These are phyloP conservation scores for Pholiota microspora DNA, from an alignment of 768 basidiomycete species.

Conservation along the genomic window DNA sequence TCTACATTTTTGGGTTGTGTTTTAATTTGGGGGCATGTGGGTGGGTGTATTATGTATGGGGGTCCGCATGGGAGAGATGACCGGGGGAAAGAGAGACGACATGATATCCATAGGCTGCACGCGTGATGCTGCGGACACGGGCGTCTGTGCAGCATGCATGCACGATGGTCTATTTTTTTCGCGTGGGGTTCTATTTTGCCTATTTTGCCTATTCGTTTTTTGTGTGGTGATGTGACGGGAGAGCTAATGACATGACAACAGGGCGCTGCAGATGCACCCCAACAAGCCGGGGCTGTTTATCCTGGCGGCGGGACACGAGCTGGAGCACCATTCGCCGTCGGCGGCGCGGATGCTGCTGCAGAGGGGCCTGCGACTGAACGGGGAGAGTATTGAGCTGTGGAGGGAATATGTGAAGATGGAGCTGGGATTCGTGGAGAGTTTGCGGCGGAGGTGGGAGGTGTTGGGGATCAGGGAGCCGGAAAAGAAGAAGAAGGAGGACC, in stretches of 20 bases:
- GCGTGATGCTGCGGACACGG: neutral
- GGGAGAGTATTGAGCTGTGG: conserved; percentile 77
- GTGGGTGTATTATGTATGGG: no score
- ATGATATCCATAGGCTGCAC: neutral
- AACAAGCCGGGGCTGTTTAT: conserved; percentile 77
- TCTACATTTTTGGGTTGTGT: no score
- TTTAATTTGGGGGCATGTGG: neutral
- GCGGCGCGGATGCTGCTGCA: conserved; percentile 82
- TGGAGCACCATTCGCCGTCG: conserved; percentile 66
- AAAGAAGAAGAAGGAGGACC: conserved; percentile 27
- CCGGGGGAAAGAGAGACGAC: neutral
- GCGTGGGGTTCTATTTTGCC: neutral
- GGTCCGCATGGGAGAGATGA: neutral
- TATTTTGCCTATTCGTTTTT: neutral
- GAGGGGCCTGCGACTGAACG: conserved; percentile 79
- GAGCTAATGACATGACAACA: conserved; percentile 26
- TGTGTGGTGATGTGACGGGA: neutral
- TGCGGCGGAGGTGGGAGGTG: conserved; percentile 76
- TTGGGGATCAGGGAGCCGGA: conserved; percentile 57
- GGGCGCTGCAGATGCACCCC: conserved; percentile 87
- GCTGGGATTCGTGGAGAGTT: conserved; percentile 76
- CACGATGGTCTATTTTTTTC: neutral
- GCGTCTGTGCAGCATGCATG: conserved; percentile 1
- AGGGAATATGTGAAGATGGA: conserved; percentile 90
- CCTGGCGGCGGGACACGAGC: conserved; percentile 80